phyloP scores from a whole-genome alignment of 805 yeast genomes.

The Pichia cabralensis region DNA sequence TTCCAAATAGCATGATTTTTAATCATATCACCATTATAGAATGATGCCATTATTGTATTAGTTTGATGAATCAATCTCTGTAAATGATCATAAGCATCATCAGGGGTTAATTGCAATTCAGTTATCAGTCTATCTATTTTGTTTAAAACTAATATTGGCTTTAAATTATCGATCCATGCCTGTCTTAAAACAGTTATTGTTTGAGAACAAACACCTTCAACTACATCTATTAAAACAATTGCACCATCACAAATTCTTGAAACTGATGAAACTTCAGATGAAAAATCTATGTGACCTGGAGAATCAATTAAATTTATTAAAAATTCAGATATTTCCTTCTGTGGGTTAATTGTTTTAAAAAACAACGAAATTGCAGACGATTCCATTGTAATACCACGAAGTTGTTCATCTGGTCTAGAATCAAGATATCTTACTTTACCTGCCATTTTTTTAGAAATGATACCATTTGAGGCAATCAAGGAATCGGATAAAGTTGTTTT shows the following conservation, averaged over 20 bases:
- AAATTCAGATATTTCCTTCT: slow-evolving; percentile 52
- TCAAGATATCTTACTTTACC: slow-evolving; percentile 91
- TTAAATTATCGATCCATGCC: slow-evolving; percentile 87
- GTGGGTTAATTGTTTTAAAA: slow-evolving; percentile 49
- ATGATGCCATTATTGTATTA: slow-evolving; percentile 88
- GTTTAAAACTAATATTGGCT: slow-evolving; percentile 80
- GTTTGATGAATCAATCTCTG: slow-evolving; percentile 81
- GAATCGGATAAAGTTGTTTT: slow-evolving; percentile 93
- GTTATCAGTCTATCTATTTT: slow-evolving; percentile 80
- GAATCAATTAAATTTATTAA: slow-evolving; percentile 90
- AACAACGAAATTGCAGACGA: slow-evolving; percentile 91
- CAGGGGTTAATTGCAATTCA: slow-evolving; percentile 73
- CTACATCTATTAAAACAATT: slow-evolving; percentile 88
- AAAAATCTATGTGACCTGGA: slow-evolving; percentile 98
- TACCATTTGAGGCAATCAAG: slow-evolving; percentile 88
- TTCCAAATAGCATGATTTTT: slow-evolving; percentile 68
- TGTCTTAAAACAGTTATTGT: slow-evolving; percentile 91
- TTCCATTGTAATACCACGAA: slow-evolving; percentile 96
- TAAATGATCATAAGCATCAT: slow-evolving; percentile 78
- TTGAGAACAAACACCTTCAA: slow-evolving; percentile 97
- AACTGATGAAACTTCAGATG: slow-evolving; percentile 93
- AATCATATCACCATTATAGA: slow-evolving; percentile 88
- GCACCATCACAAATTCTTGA: slow-evolving; percentile 97
- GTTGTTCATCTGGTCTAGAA: slow-evolving; percentile 91
- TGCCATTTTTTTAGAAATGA: slow-evolving; percentile 88